A percentile compares a stretch with the other conserved stretches of the same genome.
Conservation (phyloP, 164 flowering plant genomes). For the Vitis rupestris region DNA sequence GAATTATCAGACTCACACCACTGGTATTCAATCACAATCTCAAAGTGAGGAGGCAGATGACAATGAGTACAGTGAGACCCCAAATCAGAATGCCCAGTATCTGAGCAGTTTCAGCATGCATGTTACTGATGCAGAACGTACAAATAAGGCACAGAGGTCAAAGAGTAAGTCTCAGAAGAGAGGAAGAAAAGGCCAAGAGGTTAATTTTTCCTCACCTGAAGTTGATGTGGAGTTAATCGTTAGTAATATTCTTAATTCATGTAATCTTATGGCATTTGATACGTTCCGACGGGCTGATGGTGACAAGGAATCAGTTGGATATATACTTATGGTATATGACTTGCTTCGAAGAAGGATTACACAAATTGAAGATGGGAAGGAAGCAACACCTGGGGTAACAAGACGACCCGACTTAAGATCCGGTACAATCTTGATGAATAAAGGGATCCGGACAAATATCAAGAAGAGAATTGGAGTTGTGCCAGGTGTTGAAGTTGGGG, state of each 20-base stretch:
- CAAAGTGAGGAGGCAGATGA: constrained; percentile 12
- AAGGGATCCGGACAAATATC: constrained; percentile 44
- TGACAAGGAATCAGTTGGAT: constrained; percentile 31
- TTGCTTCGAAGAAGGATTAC: constrained; percentile 36
- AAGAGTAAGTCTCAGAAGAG: constrained; percentile 25
- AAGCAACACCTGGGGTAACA: constrained; percentile 18
- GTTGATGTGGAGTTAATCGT: constrained; percentile 14
- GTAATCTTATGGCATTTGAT: constrained; percentile 7
- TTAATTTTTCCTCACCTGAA: constrained; percentile 12
- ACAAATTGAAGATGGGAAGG: constrained; percentile 46
- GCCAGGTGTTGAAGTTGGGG: constrained; percentile 63
- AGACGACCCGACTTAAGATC: constrained; percentile 54
- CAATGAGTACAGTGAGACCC: constrained; percentile 8
- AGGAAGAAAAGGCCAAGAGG: constrained; percentile 12
- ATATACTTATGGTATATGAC: constrained; percentile 28
- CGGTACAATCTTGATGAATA: constrained; percentile 36
- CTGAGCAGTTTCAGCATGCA: constrained; percentile 9
- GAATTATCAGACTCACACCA: constrained; percentile 8
- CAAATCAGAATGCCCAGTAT: constrained; percentile 5
- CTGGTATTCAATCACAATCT: constrained; percentile 1
- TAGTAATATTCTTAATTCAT: constrained; percentile 4
- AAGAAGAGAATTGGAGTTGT: constrained; percentile 49
- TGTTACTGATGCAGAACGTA: constrained; percentile 12
- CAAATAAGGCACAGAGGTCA: constrained; percentile 9
- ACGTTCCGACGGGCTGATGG: constrained; percentile 28